Base-by-base conservation (phyloP, 805 yeast genomes). In the Suhomyces sp. region DNA sequence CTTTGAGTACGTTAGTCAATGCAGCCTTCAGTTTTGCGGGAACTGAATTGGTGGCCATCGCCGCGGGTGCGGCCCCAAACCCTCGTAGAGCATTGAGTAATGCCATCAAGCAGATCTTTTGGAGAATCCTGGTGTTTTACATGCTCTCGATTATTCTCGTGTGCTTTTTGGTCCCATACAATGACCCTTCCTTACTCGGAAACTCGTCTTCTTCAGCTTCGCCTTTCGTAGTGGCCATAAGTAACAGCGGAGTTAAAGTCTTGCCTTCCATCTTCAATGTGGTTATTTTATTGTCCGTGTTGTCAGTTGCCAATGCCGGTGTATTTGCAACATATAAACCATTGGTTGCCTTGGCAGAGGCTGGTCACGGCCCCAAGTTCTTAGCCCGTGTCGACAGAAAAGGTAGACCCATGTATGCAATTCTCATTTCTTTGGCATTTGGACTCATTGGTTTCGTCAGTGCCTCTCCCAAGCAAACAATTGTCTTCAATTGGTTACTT, bases 371-470 rank as follows among this genome's bases (percentile, higher is more conserved):
- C 12, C 91, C 90, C 29, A 71, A 71, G 49, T 61, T 76, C 22
- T 77, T 86, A 52, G 83, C 84, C 31, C 86, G 86, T 68, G 81
- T 88, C 54, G 96, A 90, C 65, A 78, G 86, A 57, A 76, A 73
- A 50, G 96, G 96, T 50, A 80, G 96, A 63, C 96, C 97, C 15
- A 66, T 87, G 45, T 82, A 79, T 50, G 91, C 90, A 19, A 82
- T 87, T 60, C 56, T 68, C 3, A 72, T 78, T 26, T 74, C 86
- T 8, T 69, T 82, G 44, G 60, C 71, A 9, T 71, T 83, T 64
- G 88, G 87, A 23, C 68, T 84, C 53, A 62, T 85, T 19, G 82
- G 88, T 49, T 85, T 81, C 66, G 73, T 88, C 42, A 81, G 86
- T 45, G 88, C 89, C 6, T 80, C 87, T 31, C 69, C 77, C 2